Evolutionary conservation across 495 filamentous ascomycete genomes (phyloP).

Genomic region (Daldinia loculata): DNA sequence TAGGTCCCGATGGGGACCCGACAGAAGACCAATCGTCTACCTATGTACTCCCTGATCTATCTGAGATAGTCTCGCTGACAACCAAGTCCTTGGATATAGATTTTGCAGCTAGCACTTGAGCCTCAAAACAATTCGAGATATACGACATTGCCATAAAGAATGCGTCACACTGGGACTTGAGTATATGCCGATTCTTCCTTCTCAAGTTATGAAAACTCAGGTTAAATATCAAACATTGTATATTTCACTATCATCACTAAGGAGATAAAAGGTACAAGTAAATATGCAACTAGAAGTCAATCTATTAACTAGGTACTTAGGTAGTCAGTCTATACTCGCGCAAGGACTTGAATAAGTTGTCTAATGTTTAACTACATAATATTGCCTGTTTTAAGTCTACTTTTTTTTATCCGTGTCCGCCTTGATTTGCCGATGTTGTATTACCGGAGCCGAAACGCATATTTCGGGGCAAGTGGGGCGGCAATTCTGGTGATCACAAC

Average conservation of each 20-base stretch:
- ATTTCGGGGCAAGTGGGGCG: not conserved
- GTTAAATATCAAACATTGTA: too few relatives aligned
- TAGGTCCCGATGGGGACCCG: not conserved
- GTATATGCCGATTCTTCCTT: not conserved
- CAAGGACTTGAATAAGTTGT: too few relatives aligned
- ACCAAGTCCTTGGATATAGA: not conserved
- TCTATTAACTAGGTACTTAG: too few relatives aligned
- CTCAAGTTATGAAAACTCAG: too few relatives aligned
- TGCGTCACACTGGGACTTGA: not conserved
- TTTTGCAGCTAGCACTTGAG: not conserved
- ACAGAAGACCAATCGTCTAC: not conserved
- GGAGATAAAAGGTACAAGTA: too few relatives aligned
- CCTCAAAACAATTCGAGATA: not conserved
- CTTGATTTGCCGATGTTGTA: not conserved
- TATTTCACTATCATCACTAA: too few relatives aligned
- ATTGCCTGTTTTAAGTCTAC: too few relatives aligned
- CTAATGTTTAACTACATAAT: too few relatives aligned
- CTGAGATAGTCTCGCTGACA: not conserved
- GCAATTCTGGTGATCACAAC: not conserved
- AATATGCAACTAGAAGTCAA: too few relatives aligned
- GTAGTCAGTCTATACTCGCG: too few relatives aligned
- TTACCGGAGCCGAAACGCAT: not conserved
- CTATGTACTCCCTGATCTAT: not conserved
- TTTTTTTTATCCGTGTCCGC: too few relatives aligned
- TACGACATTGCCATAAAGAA: not conserved